Conservation (phyloP, 352 stramenopile genomes). For the Phytopythium aichiense region DNA sequence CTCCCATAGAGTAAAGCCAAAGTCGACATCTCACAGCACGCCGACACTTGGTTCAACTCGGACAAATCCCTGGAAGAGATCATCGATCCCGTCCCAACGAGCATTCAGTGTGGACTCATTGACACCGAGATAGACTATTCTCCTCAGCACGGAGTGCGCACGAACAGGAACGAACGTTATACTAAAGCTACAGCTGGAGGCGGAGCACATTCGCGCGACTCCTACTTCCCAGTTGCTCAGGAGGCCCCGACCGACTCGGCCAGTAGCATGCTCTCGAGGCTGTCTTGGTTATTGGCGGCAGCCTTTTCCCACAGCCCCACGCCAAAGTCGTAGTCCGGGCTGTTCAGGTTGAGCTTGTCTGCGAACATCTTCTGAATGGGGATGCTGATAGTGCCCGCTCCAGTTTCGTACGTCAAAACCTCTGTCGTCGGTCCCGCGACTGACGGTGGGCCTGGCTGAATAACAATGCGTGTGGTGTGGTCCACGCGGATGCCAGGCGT, state of each 20-base stretch:
- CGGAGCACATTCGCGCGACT: not conserved
- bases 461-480: not conserved
- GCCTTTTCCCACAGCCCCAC: not conserved
- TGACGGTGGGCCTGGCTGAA: not conserved
- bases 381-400: not conserved
- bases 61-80: too few species aligned
- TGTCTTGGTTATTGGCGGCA: not conserved
- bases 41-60: not conserved
- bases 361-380: not conserved
- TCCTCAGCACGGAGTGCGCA: not conserved
- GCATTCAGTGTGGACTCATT: not conserved
- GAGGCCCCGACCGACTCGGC: not conserved
- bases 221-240: not conserved
- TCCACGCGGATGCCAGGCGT: not conserved
- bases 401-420: not conserved
- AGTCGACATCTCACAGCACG: not conserved
- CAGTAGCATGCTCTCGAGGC: constrained; percentile 1
- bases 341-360: not conserved
- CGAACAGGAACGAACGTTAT: not conserved
- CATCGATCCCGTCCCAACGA: too few species aligned
- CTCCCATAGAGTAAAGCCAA: not conserved
- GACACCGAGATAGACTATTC: not conserved
- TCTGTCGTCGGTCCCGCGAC: not conserved
- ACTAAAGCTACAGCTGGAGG: not conserved
- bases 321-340: not conserved